Evolutionary conservation across 129 eudicot species (phyloP).

Genomic region (Artemisia argyi): DNA sequence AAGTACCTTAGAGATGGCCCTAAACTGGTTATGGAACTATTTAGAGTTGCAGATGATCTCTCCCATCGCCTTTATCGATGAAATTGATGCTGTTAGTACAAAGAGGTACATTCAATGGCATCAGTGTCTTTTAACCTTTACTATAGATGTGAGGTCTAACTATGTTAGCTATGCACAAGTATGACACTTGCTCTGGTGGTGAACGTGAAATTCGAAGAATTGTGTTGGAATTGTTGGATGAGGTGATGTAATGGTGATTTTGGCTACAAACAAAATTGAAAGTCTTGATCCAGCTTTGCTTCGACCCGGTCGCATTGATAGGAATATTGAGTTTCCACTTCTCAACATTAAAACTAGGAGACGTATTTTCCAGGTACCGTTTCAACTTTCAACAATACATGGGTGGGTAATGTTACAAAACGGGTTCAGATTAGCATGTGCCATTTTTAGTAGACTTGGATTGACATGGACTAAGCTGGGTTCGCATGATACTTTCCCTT

Average conservation of each 20-base stretch:
- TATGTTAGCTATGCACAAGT: slow-evolving; percentile 41
- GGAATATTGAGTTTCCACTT: too few species aligned
- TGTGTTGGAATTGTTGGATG: slow-evolving; percentile 88
- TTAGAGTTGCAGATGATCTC: slow-evolving; percentile 93
- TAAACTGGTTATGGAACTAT: slow-evolving; percentile 87
- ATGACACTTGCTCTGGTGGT: slow-evolving; percentile 95
- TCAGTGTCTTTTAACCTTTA: background rate
- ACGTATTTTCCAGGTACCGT: too few species aligned
- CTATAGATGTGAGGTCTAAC: background rate
- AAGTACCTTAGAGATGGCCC: slow-evolving; percentile 98
- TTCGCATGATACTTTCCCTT: too few species aligned
- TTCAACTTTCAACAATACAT: too few species aligned
- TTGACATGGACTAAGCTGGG: too few species aligned
- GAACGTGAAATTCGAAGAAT: slow-evolving; percentile 98
- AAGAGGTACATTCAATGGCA: slow-evolving; percentile 49
- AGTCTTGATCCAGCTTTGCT: too few species aligned
- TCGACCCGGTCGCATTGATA: too few species aligned
- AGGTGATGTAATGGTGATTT: slow-evolving; percentile 15
- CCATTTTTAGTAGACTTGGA: too few species aligned
- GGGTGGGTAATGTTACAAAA: too few species aligned
- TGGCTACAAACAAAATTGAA: too few species aligned
- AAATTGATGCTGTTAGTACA: slow-evolving; percentile 93
- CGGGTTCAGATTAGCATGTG: too few species aligned
- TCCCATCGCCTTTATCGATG: slow-evolving; percentile 96
- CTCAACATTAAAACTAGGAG: too few species aligned